Evolutionary conservation across 768 basidiomycete species (phyloP), one percentile per base, ranked within the genome.

Genomic region (Kwoniella mangroviensis): DNA sequence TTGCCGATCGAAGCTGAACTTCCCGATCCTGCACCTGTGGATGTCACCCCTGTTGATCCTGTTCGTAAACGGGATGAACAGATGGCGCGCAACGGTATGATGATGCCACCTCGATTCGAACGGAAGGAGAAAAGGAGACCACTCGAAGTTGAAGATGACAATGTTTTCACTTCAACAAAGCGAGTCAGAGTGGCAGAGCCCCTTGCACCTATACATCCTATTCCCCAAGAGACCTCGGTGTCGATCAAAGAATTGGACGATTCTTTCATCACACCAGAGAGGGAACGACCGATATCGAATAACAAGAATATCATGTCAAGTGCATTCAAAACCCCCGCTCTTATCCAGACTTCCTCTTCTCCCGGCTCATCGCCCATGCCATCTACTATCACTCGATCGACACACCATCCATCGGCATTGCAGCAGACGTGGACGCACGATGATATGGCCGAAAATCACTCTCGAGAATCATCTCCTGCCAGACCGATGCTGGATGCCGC

Each of bases 291-390:
- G 19, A 41, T 58, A 24, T 54, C 65, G 1, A 65, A 43, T 15
- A 77, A 69, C 52, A 65, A 66, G 22, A 71, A 64, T 57, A 21
- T 73, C 34, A 64, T 56, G 54, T 73, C 71, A 1, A 76, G 75
- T 21, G 71, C 72, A 5, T 78, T 78, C 75, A 78, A 76, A 56
- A 80, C 79, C 13, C 79, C 79, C 13, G 79, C 75, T 17, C 61
- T 80, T 42, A 73, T 80, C 61, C 74, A 78, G 49, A 70, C 76
- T 2, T 71, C 76, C 10, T 80, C 79, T 45, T 78, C 76, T 4
- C 79, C 79, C 24, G 75, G 75, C 15, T 80, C 79, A 28, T 80
- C 79, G 19, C 79, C 79, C 12, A 80, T 80, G 79, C 79, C 78
- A 7, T 68, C 68, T 3, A 78, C 79, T 1, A 70, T 78, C 45